These are phyloP conservation scores for Mycena kentingensis DNA, from an alignment of 768 basidiomycete species.

Conservation along the genomic window DNA sequence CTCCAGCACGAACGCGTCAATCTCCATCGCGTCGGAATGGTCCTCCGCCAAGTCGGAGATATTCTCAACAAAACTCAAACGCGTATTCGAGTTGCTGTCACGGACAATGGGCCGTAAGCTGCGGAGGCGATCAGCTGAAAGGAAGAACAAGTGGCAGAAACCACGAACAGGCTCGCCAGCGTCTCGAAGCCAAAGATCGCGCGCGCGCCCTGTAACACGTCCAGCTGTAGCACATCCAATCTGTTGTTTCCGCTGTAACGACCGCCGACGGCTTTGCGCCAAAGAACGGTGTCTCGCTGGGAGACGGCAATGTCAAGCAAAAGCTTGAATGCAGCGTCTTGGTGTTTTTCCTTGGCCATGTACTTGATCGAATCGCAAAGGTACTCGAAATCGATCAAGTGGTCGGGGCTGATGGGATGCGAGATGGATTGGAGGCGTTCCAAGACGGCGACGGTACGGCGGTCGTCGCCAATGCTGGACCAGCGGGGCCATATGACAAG, in stretches of 20 bases:
- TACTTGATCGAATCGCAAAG: slow-evolving; percentile 1
- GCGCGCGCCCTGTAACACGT: too few species aligned
- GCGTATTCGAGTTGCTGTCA: not conserved
- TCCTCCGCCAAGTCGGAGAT: not conserved
- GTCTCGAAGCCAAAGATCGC: slow-evolving; percentile 2
- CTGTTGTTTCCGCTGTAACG: too few species aligned
- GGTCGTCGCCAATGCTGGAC: slow-evolving; percentile 5
- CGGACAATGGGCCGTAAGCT: slow-evolving; percentile 2
- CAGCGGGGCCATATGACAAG: slow-evolving; percentile 28
- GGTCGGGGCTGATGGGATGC: not conserved
- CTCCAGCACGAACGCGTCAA: not conserved
- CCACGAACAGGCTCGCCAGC: not conserved
- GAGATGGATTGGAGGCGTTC: slow-evolving; percentile 1
- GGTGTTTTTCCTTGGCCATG: slow-evolving; percentile 1
- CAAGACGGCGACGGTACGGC: not conserved
- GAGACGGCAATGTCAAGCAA: not conserved
- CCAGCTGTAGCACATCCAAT: too few species aligned
- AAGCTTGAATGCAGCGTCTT: not conserved
- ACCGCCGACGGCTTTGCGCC: not conserved
- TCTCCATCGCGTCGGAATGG: not conserved
- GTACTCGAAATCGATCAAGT: slow-evolving; percentile 2
- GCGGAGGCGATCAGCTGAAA: too few species aligned
- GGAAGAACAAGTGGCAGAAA: not conserved
- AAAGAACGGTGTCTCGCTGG: not conserved
- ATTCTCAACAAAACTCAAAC: not conserved